Conservation (phyloP, 768 basidiomycete species). For the Tylopilus rubrobrunneus region DNA sequence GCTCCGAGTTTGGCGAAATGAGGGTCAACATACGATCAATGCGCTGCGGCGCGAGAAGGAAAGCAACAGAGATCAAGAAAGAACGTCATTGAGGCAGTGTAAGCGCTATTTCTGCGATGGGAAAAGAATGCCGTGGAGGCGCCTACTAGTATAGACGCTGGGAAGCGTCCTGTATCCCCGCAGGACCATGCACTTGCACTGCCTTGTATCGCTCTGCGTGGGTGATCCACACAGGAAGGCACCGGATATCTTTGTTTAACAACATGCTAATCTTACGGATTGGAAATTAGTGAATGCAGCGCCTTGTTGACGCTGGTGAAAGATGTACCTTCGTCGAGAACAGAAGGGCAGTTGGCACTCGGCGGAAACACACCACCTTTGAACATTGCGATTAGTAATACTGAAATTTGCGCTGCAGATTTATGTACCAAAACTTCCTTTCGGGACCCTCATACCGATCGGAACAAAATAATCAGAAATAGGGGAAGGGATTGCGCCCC, state of each 20-base stretch:
- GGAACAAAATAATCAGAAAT: constrained; percentile 1
- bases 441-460: not conserved
- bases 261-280: not conserved
- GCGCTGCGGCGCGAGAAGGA: too few relatives aligned
- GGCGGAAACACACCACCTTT: not conserved
- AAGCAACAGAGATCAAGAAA: too few relatives aligned
- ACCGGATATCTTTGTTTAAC: not conserved
- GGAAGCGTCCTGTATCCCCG: not conserved
- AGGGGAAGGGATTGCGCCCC: not conserved
- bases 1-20: too few relatives aligned
- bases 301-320: not conserved
- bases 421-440: not conserved
- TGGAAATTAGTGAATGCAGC: not conserved
- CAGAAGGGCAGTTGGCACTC: not conserved
- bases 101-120: too few relatives aligned
- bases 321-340: not conserved
- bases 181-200: not conserved
- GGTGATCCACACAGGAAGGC: not conserved
- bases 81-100: too few relatives aligned
- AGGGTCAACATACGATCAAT: too few relatives aligned
- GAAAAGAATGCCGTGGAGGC: too few relatives aligned
- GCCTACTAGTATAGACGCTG: too few relatives aligned
- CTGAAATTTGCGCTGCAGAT: not conserved
- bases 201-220: not conserved
- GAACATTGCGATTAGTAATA: not conserved